A percentile compares a stretch with the other conserved stretches of the same genome.
phyloP scores from a whole-genome alignment of 2,329 filamentous ascomycete genomes.

The Gyromitra esculenta region DNA sequence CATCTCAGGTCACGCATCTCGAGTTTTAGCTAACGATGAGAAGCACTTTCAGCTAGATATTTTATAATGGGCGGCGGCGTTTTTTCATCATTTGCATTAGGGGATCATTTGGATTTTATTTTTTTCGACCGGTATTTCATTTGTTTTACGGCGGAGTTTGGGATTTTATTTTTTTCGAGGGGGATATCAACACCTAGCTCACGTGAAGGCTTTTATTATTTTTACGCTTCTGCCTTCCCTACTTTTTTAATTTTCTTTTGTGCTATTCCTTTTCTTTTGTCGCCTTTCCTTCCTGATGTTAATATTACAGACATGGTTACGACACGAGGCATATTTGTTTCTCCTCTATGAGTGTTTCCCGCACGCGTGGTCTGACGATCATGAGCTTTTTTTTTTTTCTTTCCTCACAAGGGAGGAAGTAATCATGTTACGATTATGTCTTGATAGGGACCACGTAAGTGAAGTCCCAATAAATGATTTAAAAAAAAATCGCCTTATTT shows the following conservation, averaged over 20 bases:
- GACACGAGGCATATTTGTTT: slow-evolving; percentile 13
- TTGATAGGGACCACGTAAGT: slow-evolving; percentile 31
- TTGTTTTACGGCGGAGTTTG: slow-evolving; percentile 17
- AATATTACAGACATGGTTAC: slow-evolving; percentile 13
- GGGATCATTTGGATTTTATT: slow-evolving; percentile 28
- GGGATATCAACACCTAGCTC: neutral
- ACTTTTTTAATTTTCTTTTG: slow-evolving; percentile 37
- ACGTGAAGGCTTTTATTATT: slow-evolving; percentile 22
- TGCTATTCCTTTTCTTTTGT: neutral
- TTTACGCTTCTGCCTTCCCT: slow-evolving; percentile 6
- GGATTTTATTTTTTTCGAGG: neutral
- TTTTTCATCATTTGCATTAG: slow-evolving; percentile 16
- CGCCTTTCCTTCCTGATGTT: neutral
- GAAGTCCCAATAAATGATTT: slow-evolving; percentile 9
- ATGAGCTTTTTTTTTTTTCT: neutral
- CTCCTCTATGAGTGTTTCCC: slow-evolving; percentile 5
- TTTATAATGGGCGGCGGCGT: slow-evolving; percentile 39
- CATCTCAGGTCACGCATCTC: slow-evolving; percentile 11
- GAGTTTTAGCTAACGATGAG: neutral
- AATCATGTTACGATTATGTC: slow-evolving; percentile 9
- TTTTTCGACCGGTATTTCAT: slow-evolving; percentile 22
- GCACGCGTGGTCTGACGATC: neutral
- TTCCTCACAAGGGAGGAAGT: neutral
- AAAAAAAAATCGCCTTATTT: neutral
- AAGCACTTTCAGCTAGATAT: slow-evolving; percentile 16